Conservation (phyloP, 306 rosid species). For the Coriaria nepalensis region DNA sequence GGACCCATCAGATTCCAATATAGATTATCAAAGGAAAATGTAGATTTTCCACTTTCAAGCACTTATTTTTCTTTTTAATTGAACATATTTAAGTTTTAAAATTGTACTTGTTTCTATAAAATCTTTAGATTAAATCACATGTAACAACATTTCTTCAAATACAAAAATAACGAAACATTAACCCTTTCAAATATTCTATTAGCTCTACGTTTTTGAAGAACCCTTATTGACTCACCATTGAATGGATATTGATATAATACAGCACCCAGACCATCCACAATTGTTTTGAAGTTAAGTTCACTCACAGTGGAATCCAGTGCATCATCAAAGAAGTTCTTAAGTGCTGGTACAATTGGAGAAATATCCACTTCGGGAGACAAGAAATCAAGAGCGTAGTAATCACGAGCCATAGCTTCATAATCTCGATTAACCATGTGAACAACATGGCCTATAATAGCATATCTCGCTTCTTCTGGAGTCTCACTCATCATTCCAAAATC, state of each 20-base stretch:
- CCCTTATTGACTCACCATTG: constrained; percentile 48
- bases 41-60: not conserved
- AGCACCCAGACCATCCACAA: constrained; percentile 89
- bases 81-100: no score
- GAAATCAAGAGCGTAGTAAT: constrained; percentile 81
- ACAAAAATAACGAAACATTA: no score
- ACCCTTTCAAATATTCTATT: no score
- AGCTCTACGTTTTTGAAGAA: not conserved
- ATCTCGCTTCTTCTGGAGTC: constrained; percentile 90
- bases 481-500: constrained; percentile 99
- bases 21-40: constrained; percentile 9
- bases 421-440: constrained; percentile 98
- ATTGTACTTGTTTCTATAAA: no score
- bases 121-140: no score
- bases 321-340: constrained; percentile 71
- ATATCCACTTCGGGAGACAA: constrained; percentile 72
- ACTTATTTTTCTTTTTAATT: no score
- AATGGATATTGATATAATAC: constrained; percentile 88
- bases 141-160: no score
- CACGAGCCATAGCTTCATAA: constrained; percentile 97
- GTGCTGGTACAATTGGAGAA: constrained; percentile 83
- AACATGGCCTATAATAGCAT: constrained; percentile 80
- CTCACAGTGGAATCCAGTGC: constrained; percentile 78
- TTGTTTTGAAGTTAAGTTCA: constrained; percentile 86
- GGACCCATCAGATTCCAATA: constrained; percentile 15